A percentile compares a stretch with the other conserved stretches of the same genome.
Evolutionary conservation across 2,329 filamentous ascomycete genomes (phyloP).

Genomic region (Monosporascus sp.): DNA sequence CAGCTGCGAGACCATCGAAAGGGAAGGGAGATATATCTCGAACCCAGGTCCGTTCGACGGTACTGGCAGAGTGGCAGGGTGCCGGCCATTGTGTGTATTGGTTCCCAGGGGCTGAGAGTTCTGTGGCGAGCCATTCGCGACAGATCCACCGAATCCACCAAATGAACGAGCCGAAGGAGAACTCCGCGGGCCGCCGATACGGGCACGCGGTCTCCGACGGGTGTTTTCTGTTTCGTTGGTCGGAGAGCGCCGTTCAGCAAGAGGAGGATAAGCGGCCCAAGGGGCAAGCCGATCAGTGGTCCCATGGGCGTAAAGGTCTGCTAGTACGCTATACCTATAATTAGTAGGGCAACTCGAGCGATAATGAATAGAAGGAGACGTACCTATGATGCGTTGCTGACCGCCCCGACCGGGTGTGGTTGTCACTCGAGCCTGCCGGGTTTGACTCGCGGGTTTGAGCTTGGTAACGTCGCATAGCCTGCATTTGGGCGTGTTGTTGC

Average conservation of each 20-base stretch:
- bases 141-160: conserved; percentile 9
- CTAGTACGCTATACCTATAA: neutral
- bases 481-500: conserved; percentile 16
- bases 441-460: conserved; percentile 1
- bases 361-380: neutral
- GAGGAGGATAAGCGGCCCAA: neutral
- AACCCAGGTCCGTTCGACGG: conserved; percentile 7
- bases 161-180: conserved; percentile 15
- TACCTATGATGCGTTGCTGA: neutral
- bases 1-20: conserved; percentile 11
- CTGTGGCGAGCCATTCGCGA: conserved; percentile 13
- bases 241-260: conserved; percentile 22
- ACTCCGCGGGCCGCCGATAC: conserved; percentile 20
- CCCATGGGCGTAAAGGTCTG: neutral
- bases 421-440: neutral
- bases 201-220: conserved; percentile 24
- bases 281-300: neutral
- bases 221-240: conserved; percentile 20
- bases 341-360: neutral
- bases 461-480: neutral
- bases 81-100: conserved; percentile 9
- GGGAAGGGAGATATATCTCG: conserved; percentile 6
- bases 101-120: conserved; percentile 8
- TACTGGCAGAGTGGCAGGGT: conserved; percentile 6
- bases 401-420: neutral